phyloP scores from a whole-genome alignment of 768 basidiomycete genomes.

The Suillus ampliporus region DNA sequence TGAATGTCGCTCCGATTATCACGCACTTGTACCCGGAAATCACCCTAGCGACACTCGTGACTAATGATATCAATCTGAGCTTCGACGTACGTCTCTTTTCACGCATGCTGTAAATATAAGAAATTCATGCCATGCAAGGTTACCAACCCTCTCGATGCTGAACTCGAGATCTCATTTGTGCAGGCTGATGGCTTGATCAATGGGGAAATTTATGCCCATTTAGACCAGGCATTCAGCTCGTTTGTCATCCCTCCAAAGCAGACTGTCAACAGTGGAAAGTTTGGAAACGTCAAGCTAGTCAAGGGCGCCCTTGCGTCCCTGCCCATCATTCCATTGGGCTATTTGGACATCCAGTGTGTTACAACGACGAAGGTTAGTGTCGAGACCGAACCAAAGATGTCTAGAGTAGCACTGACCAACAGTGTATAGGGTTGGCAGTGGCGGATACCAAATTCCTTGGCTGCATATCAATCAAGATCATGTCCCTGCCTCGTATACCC shows the following conservation, averaged over 20 bases:
- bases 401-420: constrained; percentile 1
- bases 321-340: constrained; percentile 57
- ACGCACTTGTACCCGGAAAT: constrained; percentile 61
- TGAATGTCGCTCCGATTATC: constrained; percentile 62
- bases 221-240: constrained; percentile 56
- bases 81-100: constrained; percentile 53
- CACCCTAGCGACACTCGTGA: constrained; percentile 51
- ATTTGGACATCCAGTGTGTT: constrained; percentile 58
- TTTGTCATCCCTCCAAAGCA: constrained; percentile 63
- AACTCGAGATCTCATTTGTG: constrained; percentile 59
- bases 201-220: constrained; percentile 61
- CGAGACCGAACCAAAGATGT: background rate
- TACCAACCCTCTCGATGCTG: constrained; percentile 61
- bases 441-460: constrained; percentile 71
- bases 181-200: constrained; percentile 60
- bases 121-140: constrained; percentile 34
- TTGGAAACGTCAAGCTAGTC: constrained; percentile 61
- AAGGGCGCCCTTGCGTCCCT: constrained; percentile 64
- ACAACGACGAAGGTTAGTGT: constrained; percentile 46
- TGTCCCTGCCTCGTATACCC: constrained; percentile 57
- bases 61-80: constrained; percentile 57
- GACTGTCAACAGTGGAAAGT: constrained; percentile 64
- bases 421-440: constrained; percentile 46
- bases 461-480: constrained; percentile 57
- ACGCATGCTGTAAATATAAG: constrained; percentile 4